These are phyloP conservation scores for Chromera velia DNA, from an alignment of 73 alveolate species.

Conservation along the genomic window DNA sequence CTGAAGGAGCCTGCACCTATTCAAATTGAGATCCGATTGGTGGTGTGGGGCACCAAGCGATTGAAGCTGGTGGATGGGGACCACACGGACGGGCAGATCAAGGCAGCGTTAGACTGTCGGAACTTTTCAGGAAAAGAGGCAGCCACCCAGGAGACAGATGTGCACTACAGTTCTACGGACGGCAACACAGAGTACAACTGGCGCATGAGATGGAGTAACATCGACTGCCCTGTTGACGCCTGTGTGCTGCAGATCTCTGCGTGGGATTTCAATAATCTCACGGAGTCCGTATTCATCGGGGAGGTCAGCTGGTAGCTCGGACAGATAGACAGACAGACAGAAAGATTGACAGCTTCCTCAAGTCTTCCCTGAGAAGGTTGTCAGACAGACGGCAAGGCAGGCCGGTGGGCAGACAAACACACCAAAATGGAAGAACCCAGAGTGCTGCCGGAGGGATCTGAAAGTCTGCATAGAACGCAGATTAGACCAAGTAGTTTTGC, in stretches of 20 bases:
- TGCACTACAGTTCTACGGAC: background rate
- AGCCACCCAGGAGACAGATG: background rate
- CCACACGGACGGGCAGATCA: background rate
- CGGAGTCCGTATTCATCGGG: background rate
- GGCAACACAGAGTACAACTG: slow-evolving; percentile 30
- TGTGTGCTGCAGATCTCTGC: slow-evolving; percentile 22
- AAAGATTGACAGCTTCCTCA: too few species aligned
- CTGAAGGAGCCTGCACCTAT: background rate
- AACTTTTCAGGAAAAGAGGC: background rate
- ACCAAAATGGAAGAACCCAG: too few species aligned
- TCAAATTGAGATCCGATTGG: background rate
- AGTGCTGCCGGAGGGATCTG: too few species aligned
- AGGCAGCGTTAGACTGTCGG: background rate
- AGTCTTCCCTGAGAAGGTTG: too few species aligned
- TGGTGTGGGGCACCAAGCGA: background rate
- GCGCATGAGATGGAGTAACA: slow-evolving; percentile 34
- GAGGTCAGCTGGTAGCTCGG: too few species aligned
- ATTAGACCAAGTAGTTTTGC: too few species aligned
- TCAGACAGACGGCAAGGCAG: too few species aligned
- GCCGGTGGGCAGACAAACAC: too few species aligned
- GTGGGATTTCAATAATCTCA: background rate
- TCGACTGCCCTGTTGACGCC: slow-evolving; percentile 26
- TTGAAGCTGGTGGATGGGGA: background rate
- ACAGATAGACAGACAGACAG: too few species aligned
- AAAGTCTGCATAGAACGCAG: too few species aligned